Evolutionary conservation across 169 alveolate species (phyloP).

Genomic region (Plasmodium malariae): DNA sequence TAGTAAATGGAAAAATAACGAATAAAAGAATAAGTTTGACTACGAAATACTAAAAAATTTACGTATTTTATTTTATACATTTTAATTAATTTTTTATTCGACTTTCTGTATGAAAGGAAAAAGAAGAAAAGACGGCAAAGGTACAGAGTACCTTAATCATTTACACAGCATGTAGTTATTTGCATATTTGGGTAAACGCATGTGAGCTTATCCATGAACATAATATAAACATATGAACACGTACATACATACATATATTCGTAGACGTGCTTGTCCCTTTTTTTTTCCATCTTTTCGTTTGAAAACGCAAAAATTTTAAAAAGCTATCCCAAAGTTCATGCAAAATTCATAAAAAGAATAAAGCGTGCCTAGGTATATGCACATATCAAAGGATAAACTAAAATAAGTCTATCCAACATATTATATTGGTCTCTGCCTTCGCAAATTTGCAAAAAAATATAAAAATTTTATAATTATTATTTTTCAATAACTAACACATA

Average conservation of each 20-base stretch:
- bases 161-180: not conserved
- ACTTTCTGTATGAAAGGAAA: no score
- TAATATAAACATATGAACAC: not conserved
- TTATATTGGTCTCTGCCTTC: no score
- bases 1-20: slow-evolving; percentile 84
- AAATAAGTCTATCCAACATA: not conserved
- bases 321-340: no score
- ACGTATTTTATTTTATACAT: not conserved
- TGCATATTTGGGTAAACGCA: not conserved
- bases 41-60: not conserved
- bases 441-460: not conserved
- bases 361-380: not conserved
- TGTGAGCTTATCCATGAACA: not conserved
- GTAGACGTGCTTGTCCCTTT: not conserved
- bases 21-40: slow-evolving; percentile 4
- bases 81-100: not conserved
- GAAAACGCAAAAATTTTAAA: not conserved
- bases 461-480: no score
- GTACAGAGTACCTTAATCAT: no score
- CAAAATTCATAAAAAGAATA: no score
- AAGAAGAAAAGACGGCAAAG: no score
- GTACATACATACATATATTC: not conserved
- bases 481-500: not conserved
- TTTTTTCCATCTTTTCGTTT: no score
- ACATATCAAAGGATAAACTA: not conserved